Base-by-base conservation (phyloP, 2,329 filamentous ascomycete species). In the Ilyonectria destructans region DNA sequence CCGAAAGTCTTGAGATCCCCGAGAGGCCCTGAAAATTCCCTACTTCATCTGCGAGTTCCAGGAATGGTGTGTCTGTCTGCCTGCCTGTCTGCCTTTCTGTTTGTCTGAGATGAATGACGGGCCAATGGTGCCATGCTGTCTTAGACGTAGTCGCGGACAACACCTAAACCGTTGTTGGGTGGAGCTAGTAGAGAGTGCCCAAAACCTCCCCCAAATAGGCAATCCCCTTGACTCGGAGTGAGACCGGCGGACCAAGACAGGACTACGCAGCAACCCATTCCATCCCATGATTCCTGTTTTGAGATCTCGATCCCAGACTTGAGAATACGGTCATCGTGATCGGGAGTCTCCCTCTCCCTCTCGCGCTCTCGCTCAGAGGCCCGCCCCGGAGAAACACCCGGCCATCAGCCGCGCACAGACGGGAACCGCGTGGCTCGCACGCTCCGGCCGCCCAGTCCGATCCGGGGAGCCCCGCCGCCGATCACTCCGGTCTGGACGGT, bases 401-500 rank as follows among this genome's bases (percentile, higher is more conserved):
- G 46, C 15, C 48, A 64, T 64, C 62, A 64, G n/a, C 62, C 55
- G 62, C 62, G 62, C 62, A 64, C 62, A 64, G 62, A 64, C 62
- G 17, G 31, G 48, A 26, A 21, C 51, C 62, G 55, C 62, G 62
- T 64, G 62, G 62, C 55, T 64, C 54, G 52, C 43, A 49, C 45
- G 35, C 46, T 52, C 54, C 55, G 46, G 33, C 31, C 54, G 21
- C 45, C 54, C 40, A 21, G 46, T 58, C 37, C 23, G 46, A 52
- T 64, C 62, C 46, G 35, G 46, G n/a, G n/a, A 51, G 46, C 37
- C 17, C 26, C 35, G 33, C 13, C 21, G 60, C 46, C 62, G 62
- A 64, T 64, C 37, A 15, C 26, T 46, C 35, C 46, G 54, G 55
- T 43, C n/a, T 4, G 46, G 35, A 45, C 26, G 54, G 55, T 58